Base-by-base conservation (phyloP, 2,329 filamentous ascomycete genomes). In the Aspergillus tamarii region DNA sequence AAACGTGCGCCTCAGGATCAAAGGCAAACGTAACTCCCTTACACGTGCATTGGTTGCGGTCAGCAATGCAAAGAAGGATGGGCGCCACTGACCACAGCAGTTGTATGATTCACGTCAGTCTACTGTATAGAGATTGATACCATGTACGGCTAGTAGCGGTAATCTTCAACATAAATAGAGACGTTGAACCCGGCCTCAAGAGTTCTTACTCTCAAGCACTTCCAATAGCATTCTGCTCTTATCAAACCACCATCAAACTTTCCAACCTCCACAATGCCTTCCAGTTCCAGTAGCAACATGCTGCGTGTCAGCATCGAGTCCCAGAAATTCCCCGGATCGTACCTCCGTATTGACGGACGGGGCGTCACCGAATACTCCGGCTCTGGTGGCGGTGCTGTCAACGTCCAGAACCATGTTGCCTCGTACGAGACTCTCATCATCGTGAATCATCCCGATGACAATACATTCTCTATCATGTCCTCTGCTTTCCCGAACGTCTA, bases 281-380 rank as follows among this genome's bases (percentile, higher is more conserved):
- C 48, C 1, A 26, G 48, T 11, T 39, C 32, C 21, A 30, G 8
- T 4, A 36, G 9, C 52, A 54, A 54, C n/a, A 9, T 54, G 30
- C 11, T 54, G 30, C 52, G 52, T 4, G 52, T 54, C n/a, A 54
- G 52, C 52, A 54, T 54, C 32, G 52, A 54, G 30, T 54, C 52
- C 5, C 23, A 54, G 32, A 28, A 36, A 12, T 54, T 54, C 32
- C 52, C 52, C n/a, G 32, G 52, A 14, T 36, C 52, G 3, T 54
- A n/a, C 52, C 52, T 54, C 32, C 52, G 52, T n/a, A 21, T 54
- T 2, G 52, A 54, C 32, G 52, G 30, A 23, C 14, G n/a, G 5
- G 30, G 32, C 8, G 30, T 54, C 21, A 36, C 10, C 5, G n/a
- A 36, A 36, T 36, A 12, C 52, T 14, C 52, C 28, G 30, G 5